Evolutionary conservation across 306 rosid genomes (phyloP), one percentile per base, ranked within the genome.

Genomic region (Fragaria ananassa): DNA sequence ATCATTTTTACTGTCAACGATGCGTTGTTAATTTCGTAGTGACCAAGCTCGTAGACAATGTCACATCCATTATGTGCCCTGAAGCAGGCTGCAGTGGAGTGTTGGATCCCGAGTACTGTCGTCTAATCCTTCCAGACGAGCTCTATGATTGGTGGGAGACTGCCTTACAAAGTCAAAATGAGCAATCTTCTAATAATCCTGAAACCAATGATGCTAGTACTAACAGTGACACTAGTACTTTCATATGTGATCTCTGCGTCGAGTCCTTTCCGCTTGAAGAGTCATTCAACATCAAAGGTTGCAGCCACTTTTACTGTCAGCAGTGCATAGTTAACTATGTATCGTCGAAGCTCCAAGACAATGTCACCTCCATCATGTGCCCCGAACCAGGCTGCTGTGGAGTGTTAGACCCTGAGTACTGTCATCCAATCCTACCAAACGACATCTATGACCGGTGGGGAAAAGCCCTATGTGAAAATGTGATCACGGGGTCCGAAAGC

Each of bases 331-430:
- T 56, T 27, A 10, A 1, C 6, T 56, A 5, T 21, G 83, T 91
- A 4, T 83, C 80, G 2, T 15, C 75, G 0, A 91, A 84, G 72
- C 83, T 91, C 68, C 60, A 76, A 42, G 89, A 84, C 0, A 73
- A 71, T 66, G 45, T 80, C 64, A 64, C 83, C 5, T 14, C 5
- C 1, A 85, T 91, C 9, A 19, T 49, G 0, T 91, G 93, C 72
- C 96, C 88, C 4, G 80, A 76, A 58, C 31, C 84, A 19, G 79
- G 74, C 62, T 91, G 96, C 75, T 13, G 29, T 2, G 79, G 77
- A 4, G 39, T 71, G 1, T 11, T 87, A 62, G 86, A 87, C 39
- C 72, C 87, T 5, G 86, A 89, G 7, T 63, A 64, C 21, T 86
- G 89, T 21, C 71, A 84, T 42, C 9, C 74, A 19, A 21, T 83